These are phyloP conservation scores for Plicaturopsis crispa DNA, from an alignment of 768 basidiomycete species.

Conservation along the genomic window DNA sequence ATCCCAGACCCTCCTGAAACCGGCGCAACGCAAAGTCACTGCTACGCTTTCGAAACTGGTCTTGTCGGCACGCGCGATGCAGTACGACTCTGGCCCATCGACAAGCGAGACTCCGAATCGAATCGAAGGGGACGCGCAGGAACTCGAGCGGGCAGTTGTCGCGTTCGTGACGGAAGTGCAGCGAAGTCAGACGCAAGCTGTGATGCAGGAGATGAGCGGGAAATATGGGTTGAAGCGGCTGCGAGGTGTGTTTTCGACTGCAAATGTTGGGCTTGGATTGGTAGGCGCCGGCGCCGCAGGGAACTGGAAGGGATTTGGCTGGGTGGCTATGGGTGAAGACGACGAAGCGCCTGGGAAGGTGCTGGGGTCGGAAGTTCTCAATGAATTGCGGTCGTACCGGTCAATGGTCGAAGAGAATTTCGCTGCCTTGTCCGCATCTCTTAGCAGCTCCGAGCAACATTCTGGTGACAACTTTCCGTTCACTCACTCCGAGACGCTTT, in stretches of 20 bases:
- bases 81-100: conserved; percentile 66
- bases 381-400: conserved; percentile 42
- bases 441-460: conserved; percentile 23
- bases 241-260: conserved; percentile 50
- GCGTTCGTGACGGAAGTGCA: conserved; percentile 70
- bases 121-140: conserved; percentile 69
- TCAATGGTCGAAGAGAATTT: conserved; percentile 45
- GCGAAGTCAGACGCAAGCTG: conserved; percentile 33
- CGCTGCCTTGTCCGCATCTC: conserved; percentile 25
- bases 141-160: conserved; percentile 63
- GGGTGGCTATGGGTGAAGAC: conserved; percentile 49
- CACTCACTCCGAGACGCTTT: background rate
- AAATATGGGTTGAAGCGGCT: conserved; percentile 39
- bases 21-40: conserved; percentile 78
- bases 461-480: conserved; percentile 25
- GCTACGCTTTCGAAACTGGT: conserved; percentile 87
- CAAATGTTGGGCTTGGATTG: conserved; percentile 67
- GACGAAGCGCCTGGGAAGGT: conserved; percentile 36
- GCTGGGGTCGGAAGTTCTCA: conserved; percentile 44
- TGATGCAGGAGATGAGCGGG: conserved; percentile 17
- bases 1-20: conserved; percentile 60
- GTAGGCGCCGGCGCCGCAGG: conserved; percentile 73
- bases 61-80: conserved; percentile 83
- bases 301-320: conserved; percentile 83
- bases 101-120: conserved; percentile 57